Evolutionary conservation across 1,139 yeast species (phyloP).

Genomic region (Eremothecium coryli): DNA sequence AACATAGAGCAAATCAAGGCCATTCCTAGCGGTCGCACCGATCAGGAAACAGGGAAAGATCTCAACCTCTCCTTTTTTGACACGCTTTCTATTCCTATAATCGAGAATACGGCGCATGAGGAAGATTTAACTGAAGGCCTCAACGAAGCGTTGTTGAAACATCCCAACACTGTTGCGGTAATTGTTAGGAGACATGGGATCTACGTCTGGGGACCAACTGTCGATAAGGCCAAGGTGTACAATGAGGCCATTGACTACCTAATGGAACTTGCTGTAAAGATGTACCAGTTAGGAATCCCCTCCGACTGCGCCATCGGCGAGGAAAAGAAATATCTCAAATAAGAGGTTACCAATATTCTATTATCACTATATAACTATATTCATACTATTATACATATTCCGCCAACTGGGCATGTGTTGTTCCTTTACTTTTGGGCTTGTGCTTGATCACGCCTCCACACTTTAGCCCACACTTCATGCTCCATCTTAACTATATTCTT

Average conservation of each 20-base stretch:
- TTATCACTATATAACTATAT: slow-evolving; percentile 2
- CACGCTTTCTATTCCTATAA: slow-evolving; percentile 74
- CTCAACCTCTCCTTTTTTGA: slow-evolving; percentile 56
- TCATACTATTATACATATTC: slow-evolving; percentile 4
- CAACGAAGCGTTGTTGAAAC: slow-evolving; percentile 50
- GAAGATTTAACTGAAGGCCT: slow-evolving; percentile 70
- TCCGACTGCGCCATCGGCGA: slow-evolving; percentile 35
- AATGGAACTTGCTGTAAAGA: slow-evolving; percentile 73
- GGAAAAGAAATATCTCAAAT: slow-evolving; percentile 23
- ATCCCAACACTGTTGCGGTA: slow-evolving; percentile 78
- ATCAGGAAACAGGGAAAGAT: slow-evolving; percentile 29
- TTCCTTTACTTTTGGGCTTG: not conserved
- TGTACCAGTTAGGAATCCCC: slow-evolving; percentile 56
- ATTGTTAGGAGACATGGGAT: slow-evolving; percentile 90
- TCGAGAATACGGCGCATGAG: slow-evolving; percentile 83
- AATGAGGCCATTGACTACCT: slow-evolving; percentile 90
- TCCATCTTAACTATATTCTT: slow-evolving; percentile 31
- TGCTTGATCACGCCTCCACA: slow-evolving; percentile 11
- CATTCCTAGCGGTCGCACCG: slow-evolving; percentile 57
- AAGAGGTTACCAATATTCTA: slow-evolving; percentile 7
- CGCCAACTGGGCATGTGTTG: too few relatives aligned
- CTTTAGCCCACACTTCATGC: slow-evolving; percentile 26
- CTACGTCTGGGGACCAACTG: slow-evolving; percentile 89
- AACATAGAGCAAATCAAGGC: slow-evolving; percentile 92
- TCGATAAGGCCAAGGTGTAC: slow-evolving; percentile 87